Base-by-base conservation (phyloP, 306 rosid genomes). In the Rosa multiflora region DNA sequence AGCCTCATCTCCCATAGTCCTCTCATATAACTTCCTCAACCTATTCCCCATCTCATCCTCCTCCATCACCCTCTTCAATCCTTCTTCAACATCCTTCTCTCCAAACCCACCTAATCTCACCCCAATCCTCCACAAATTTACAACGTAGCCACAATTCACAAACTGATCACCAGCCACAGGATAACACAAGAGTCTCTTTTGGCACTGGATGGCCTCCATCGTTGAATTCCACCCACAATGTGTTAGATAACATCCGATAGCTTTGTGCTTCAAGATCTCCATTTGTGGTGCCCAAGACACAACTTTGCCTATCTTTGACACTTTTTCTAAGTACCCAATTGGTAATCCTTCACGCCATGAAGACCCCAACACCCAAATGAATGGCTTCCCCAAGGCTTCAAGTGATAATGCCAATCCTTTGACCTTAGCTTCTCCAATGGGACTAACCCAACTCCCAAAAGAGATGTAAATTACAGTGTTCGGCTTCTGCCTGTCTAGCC, bases 161-260 rank as follows among this genome's bases (percentile, higher is more conserved):
- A 88, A 95, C 79, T 95, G 99, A 58, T 95, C 99, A 0, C 98
- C 99, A 8, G 97, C 97, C 42, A 92, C 83, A 0, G 97, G 99
- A 69, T 83, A 92, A 51, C 99, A 95, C 44, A 95, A 5, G 76
- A 91, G 58, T 39, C 88, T 88, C 80, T 91, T 91, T 15, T 49
- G 83, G 74, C 79, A 91, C 43, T 84, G 92, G 39, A 92, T 76
- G 1, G 98, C 99, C 81, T 95, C 98, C 88, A 91, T 71, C 39
- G 91, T 92, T 26, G 99, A 95, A 76, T 91, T 95, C 99, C 99
- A 95, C 0, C 99, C 98, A 20, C 99, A 95, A n/a, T 95, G 99
- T 1, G 99, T 88, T 29, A 95, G 80, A 49, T 89, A 95, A 52
- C 94, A 90, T 2, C 89, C 97, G 17, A 91, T 90, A 2, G 89